Percentiles rank a stretch among this genome's conserved stretches.
phyloP scores from a whole-genome alignment of 2,329 filamentous ascomycete genomes.

The Fusarium sacchari region DNA sequence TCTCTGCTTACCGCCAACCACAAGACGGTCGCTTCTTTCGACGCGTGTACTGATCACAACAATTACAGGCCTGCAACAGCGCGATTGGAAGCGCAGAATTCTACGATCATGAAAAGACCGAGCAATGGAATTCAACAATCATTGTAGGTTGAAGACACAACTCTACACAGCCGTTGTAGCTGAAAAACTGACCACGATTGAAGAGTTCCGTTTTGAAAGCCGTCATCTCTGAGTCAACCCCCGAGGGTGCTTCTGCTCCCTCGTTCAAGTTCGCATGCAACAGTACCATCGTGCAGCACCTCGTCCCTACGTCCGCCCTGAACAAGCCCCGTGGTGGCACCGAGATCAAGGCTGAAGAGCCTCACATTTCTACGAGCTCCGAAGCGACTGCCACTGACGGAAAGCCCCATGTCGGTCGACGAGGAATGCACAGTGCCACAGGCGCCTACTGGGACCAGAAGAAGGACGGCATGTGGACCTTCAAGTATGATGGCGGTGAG shows the following conservation, averaged over 20 bases:
- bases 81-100: slow-evolving; percentile 78
- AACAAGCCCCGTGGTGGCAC: slow-evolving; percentile 67
- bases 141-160: slow-evolving; percentile 70
- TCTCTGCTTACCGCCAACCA: slow-evolving; percentile 37
- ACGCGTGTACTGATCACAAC: slow-evolving; percentile 23
- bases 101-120: slow-evolving; percentile 89
- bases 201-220: slow-evolving; percentile 81
- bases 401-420: slow-evolving; percentile 79
- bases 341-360: slow-evolving; percentile 58
- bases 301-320: slow-evolving; percentile 72
- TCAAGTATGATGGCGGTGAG: slow-evolving; percentile 80
- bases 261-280: slow-evolving; percentile 95
- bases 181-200: slow-evolving; percentile 24
- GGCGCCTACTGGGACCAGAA: slow-evolving; percentile 92
- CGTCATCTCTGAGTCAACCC: slow-evolving; percentile 78
- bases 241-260: slow-evolving; percentile 66
- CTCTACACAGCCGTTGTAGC: background rate
- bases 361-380: slow-evolving; percentile 66
- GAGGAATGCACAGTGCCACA: slow-evolving; percentile 89
- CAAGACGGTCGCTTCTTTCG: slow-evolving; percentile 1
- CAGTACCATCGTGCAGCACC: slow-evolving; percentile 97
- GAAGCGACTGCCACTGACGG: slow-evolving; percentile 67
- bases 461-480: slow-evolving; percentile 89
- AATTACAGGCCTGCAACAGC: slow-evolving; percentile 78
- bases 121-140: slow-evolving; percentile 90